Evolutionary conservation across 1,284 basidiomycete genomes (phyloP), one percentile per base, ranked within the genome.

Genomic region (Heterobasidion irregulare): DNA sequence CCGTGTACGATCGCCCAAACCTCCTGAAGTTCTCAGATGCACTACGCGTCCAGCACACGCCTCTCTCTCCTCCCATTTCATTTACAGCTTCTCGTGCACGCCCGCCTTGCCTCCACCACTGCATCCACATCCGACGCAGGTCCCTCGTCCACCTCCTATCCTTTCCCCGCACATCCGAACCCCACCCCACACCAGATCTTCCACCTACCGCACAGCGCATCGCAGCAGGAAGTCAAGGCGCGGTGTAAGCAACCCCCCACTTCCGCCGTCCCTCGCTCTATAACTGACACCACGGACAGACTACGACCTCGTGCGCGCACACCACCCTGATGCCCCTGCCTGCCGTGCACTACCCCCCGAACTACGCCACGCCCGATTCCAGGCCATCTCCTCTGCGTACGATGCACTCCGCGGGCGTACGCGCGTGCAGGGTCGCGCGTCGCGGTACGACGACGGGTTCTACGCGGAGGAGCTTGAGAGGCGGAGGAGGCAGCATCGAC

Each of bases 101-200:
- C 56, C 1, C 61, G 65, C 36, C 47, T 50, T 36, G 62, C 65
- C 9, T 68, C 67, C 8, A 64, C 65, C 1, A 60, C 60, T 26
- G 50, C 60, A 38, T 56, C 57, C 53, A 58, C 61, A 12, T 35
- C 48, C 32, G 15, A 15, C 9, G 18, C 48, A 3, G 19, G 13
- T 33, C 12, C 32, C 48, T 10, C 8, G 12, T n/a, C 15, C 33
- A 50, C 58, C 52, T 49, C 55, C 10, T 65, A 55, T 72, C 71
- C 75, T 0, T 80, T 75, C 52, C 79, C 78, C 1, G 59, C 58
- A 9, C 64, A 72, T 55, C 53, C 67, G 0, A 69, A 70, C 50
- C 76, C 78, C 9, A 73, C 76, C 5, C 76, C 79, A 0, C 67
- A 78, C 62, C 73, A 80, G 62, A 79, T 81, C 54, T 80, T 80